A percentile compares a stretch with the other conserved stretches of the same genome.
Conservation (phyloP, 2,329 filamentous ascomycete genomes). For the Hymenoscyphus fraxineus region DNA sequence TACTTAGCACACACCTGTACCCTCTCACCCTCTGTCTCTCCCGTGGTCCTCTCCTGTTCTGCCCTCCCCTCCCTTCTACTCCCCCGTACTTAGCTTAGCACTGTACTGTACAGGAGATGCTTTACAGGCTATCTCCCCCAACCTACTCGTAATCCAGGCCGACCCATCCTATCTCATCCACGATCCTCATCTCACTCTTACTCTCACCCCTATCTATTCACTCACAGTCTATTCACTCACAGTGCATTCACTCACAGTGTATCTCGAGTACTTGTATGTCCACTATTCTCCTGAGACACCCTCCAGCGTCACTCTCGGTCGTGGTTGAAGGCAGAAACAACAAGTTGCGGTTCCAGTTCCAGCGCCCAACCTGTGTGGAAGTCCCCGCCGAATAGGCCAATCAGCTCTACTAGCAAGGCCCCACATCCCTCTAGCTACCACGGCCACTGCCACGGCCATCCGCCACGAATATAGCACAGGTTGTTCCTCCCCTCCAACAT, state of each 20-base stretch:
- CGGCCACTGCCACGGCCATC: background rate
- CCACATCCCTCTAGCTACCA: background rate
- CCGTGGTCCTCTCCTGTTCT: no score
- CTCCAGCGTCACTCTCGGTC: no score
- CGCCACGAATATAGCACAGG: background rate
- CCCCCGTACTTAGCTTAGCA: no score
- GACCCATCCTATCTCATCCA: background rate
- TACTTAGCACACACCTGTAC: no score
- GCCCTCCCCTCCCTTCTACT: no score
- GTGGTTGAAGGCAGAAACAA: no score
- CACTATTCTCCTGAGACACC: background rate
- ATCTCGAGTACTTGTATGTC: background rate
- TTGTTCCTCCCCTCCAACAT: background rate
- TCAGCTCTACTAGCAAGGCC: background rate
- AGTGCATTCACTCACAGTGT: background rate
- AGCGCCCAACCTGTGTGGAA: background rate
- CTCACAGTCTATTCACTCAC: background rate
- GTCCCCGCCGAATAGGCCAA: background rate
- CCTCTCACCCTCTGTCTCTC: no score
- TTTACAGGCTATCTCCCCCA: no score
- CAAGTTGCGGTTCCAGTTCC: background rate
- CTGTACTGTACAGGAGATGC: no score
- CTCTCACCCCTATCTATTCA: background rate
- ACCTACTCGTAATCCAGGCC: no score
- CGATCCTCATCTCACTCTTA: background rate